Percentiles rank a stretch among this genome's conserved stretches.
phyloP scores from a whole-genome alignment of 768 basidiomycete species.

The Lactifluus subvellereus region DNA sequence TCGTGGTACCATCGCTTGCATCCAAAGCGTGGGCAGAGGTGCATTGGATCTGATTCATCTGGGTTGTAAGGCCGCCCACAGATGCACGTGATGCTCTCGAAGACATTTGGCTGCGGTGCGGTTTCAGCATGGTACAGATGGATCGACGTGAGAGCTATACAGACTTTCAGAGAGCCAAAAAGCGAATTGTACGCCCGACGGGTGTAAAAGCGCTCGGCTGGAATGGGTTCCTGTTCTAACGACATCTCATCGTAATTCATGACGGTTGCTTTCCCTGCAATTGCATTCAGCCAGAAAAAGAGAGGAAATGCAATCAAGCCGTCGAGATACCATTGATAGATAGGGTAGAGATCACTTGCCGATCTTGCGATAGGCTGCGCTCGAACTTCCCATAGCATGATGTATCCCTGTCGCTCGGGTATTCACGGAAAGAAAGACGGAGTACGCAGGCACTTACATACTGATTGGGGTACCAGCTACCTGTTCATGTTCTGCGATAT shows the following conservation, averaged over 20 bases:
- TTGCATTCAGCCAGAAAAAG: background rate
- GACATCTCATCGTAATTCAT: constrained; percentile 1
- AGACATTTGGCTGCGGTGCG: background rate
- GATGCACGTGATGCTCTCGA: background rate
- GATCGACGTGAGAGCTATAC: background rate
- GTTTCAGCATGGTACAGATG: background rate
- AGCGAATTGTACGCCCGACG: constrained; percentile 4
- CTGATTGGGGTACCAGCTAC: background rate
- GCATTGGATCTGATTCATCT: background rate
- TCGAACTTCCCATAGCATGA: constrained; percentile 16
- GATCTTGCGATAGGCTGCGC: constrained; percentile 10
- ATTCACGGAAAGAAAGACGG: background rate
- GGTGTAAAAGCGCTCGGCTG: constrained; percentile 2
- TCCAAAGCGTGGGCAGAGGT: background rate
- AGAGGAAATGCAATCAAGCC: no score
- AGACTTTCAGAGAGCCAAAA: background rate
- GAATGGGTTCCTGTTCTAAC: constrained; percentile 5
- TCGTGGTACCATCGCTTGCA: constrained; percentile 13
- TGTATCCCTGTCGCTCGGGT: background rate
- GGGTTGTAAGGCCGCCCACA: constrained; percentile 9
- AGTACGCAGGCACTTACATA: background rate
- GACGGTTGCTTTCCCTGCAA: constrained; percentile 10
- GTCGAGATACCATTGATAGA: constrained; percentile 13
- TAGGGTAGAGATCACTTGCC: background rate
- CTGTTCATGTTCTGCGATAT: background rate